phyloP scores from a whole-genome alignment of 2,329 filamentous ascomycete species.

The Sphaerulina musiva region DNA sequence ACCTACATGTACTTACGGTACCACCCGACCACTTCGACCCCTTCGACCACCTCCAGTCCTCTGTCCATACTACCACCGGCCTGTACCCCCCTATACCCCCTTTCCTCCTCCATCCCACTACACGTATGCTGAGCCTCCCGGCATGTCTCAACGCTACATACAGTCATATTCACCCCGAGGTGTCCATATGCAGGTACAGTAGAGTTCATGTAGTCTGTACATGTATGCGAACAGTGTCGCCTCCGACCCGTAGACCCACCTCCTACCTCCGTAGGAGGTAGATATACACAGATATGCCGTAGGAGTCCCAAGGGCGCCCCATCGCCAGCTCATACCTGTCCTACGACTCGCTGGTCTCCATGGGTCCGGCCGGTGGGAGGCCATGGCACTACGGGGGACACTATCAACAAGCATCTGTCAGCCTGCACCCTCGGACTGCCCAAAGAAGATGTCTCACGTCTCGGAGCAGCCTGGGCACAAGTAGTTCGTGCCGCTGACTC shows the following conservation, averaged over 20 bases:
- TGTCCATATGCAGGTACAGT: slow-evolving; percentile 5
- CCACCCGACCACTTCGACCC: neutral
- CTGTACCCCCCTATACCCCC: too few species aligned
- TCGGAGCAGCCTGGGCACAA: neutral
- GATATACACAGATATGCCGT: too few species aligned
- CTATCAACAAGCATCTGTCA: neutral
- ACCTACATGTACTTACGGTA: too few species aligned
- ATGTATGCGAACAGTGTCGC: too few species aligned
- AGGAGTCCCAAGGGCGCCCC: neutral
- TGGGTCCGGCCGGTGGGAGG: neutral
- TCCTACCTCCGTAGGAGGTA: too few species aligned
- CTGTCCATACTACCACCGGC: neutral
- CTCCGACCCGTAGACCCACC: neutral
- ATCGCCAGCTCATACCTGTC: neutral
- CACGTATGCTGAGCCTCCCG: too few species aligned
- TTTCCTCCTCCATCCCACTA: too few species aligned
- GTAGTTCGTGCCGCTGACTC: slow-evolving; percentile 9
- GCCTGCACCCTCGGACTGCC: neutral
- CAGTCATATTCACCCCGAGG: neutral
- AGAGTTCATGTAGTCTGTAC: too few species aligned
- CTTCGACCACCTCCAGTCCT: neutral
- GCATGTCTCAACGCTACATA: too few species aligned
- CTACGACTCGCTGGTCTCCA: slow-evolving; percentile 5
- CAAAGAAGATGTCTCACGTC: neutral
- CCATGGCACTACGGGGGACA: neutral